Percentiles rank a stretch among this genome's conserved stretches.
Evolutionary conservation across 2,329 filamentous ascomycete genomes (phyloP).

Genomic region (Fusarium sp.): DNA sequence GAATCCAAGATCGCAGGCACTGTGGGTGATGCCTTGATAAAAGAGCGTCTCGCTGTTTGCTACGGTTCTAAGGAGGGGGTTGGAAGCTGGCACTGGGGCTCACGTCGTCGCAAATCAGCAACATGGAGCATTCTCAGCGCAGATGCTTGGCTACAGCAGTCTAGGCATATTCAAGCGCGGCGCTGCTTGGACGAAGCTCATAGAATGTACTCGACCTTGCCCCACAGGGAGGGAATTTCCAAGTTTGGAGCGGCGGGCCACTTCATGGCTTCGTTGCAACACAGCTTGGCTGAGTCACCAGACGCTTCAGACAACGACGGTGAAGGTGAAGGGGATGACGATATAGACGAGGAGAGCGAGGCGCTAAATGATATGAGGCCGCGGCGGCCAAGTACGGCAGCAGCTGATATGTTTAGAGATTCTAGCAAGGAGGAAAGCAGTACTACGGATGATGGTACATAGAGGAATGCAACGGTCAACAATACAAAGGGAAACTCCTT

Average conservation of each 20-base stretch:
- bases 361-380: conserved; percentile 64
- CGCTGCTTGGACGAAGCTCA: conserved; percentile 79
- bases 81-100: conserved; percentile 75
- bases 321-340: conserved; percentile 60
- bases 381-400: conserved; percentile 67
- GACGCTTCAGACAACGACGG: conserved; percentile 49
- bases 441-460: conserved; percentile 38
- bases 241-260: conserved; percentile 64
- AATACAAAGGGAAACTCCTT: background rate
- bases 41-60: conserved; percentile 86
- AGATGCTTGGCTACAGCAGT: conserved; percentile 83
- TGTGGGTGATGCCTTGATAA: conserved; percentile 84
- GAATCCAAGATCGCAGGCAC: conserved; percentile 81
- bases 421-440: conserved; percentile 39
- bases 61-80: conserved; percentile 80
- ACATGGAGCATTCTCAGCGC: conserved; percentile 89
- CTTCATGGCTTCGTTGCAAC: conserved; percentile 65
- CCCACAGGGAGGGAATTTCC: conserved; percentile 63
- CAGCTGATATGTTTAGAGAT: conserved; percentile 60
- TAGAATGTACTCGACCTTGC: conserved; percentile 64
- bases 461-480: conserved; percentile 54
- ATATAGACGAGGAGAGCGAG: conserved; percentile 67
- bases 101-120: conserved; percentile 84
- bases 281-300: conserved; percentile 62
- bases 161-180: conserved; percentile 82